Evolutionary conservation across 1,284 basidiomycete genomes (phyloP), one percentile per base, ranked within the genome.

Genomic region (Agaricales sp.): DNA sequence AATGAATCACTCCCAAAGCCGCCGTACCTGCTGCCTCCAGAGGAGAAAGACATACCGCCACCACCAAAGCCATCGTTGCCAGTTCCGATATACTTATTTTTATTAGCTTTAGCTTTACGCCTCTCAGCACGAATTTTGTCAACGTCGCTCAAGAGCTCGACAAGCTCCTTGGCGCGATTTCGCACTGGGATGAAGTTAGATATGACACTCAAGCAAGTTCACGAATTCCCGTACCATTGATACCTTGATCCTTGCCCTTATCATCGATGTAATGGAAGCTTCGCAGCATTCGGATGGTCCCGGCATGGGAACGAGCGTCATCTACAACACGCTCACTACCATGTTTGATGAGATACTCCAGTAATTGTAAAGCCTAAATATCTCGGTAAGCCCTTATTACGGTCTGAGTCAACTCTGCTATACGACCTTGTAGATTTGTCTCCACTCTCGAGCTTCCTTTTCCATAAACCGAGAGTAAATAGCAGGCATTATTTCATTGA

Each of bases 241-340:
- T 80, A n/a, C 95, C 95, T 66, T 99, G 92, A 61, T 99, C 96
- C 66, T 99, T 99, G 51, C 92, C 93, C 68, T 95, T 96, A 57
- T 99, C 95, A 59, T 99, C 96, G 51, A 97, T 92, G 66, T 97
- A 98, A 64, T 99, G 96, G 69, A 99, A 99, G 62, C 87, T 97
- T 53, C 94, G 75, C 6, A 99, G 79, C 87, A 99, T 98, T 71
- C 98, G 98, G 63, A 99, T 82, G 22, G 94, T 97, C 37, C 89
- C 86, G 18, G 98, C 74, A 63, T 99, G 96, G 1, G 92, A 88
- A 51, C 95, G 79, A 2, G 96, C 92, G 66, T 99, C 95, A 61
- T 99, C 95, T 14, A 99, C 92, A 2, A 99, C 96, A 43, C 96
- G 86, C 63, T 99, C 95, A 19, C 91, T 93, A n/a, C 95, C 96